A percentile compares a stretch with the other conserved stretches of the same genome.
These are phyloP conservation scores for Panellus pusillus DNA, from an alignment of 768 basidiomycete genomes.

Conservation along the genomic window DNA sequence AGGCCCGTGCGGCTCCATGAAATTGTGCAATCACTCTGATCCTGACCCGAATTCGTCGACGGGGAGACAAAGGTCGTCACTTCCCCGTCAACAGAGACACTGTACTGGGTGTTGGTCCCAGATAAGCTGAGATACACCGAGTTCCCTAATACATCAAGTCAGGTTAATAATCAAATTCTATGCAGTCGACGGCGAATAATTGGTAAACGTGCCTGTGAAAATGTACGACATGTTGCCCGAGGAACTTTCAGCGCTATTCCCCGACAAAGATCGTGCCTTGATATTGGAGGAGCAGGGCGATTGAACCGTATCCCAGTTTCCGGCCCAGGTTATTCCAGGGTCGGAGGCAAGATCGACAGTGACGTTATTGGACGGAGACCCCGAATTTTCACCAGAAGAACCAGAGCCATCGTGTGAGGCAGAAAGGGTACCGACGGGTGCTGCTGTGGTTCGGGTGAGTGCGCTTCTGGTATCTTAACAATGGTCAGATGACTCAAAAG, in stretches of 20 bases:
- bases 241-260: neutral
- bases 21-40: neutral
- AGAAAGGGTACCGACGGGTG: neutral
- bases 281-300: neutral
- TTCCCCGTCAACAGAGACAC: slow-evolving; percentile 1
- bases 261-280: neutral
- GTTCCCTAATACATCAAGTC: neutral
- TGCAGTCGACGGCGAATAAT: neutral
- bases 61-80: slow-evolving; percentile 1
- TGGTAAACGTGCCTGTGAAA: neutral
- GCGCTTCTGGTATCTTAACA: no score
- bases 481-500: no score
- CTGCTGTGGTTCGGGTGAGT: neutral
- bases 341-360: neutral
- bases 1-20: neutral
- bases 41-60: neutral
- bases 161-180: no score
- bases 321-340: neutral
- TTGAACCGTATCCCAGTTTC: neutral
- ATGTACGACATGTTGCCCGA: neutral
- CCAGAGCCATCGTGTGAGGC: neutral
- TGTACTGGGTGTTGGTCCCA: neutral
- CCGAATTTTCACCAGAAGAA: neutral
- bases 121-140: neutral
- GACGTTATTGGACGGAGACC: neutral